Percentiles rank a stretch among this genome's conserved stretches.
These are phyloP conservation scores for Lodderomyces metapsilosis DNA, from an alignment of 1,139 yeast species.

Conservation along the genomic window DNA sequence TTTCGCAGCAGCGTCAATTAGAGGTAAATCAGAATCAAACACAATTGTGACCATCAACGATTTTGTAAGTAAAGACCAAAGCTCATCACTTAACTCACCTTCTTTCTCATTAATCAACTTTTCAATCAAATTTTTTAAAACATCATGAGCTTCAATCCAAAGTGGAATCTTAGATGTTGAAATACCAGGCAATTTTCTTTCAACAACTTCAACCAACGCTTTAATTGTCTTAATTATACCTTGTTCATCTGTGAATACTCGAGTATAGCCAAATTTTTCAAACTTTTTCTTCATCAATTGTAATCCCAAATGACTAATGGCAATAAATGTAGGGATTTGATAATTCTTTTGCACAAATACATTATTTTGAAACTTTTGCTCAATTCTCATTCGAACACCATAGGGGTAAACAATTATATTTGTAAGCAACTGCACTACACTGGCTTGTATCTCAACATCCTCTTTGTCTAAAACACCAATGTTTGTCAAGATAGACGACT, in stretches of 20 bases:
- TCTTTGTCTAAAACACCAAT: constrained; percentile 32
- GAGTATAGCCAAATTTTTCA: constrained; percentile 25
- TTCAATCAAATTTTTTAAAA: constrained; percentile 25
- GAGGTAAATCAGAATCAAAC: constrained; percentile 9
- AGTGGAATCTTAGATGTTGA: constrained; percentile 21
- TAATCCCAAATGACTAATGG: constrained; percentile 56
- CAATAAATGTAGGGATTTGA: constrained; percentile 66
- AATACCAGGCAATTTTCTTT: constrained; percentile 37
- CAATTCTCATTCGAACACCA: constrained; percentile 56
- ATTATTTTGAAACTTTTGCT: constrained; percentile 28
- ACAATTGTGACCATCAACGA: constrained; percentile 42
- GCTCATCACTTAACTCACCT: constrained; percentile 21
- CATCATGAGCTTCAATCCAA: constrained; percentile 44
- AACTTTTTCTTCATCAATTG: constrained; percentile 39
- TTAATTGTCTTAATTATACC: constrained; percentile 33
- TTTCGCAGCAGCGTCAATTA: constrained; percentile 46
- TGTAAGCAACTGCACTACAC: constrained; percentile 53
- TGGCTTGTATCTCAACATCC: constrained; percentile 38
- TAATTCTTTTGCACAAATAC: constrained; percentile 25
- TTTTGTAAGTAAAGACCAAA: constrained; percentile 48
- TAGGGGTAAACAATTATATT: constrained; percentile 56
- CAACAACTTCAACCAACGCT: constrained; percentile 26
- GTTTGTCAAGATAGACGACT: constrained; percentile 48
- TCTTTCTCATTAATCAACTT: constrained; percentile 17
- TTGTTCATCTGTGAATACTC: constrained; percentile 42